Evolutionary conservation across 805 yeast species (phyloP), one percentile per base, ranked within the genome.

Genomic region (Myxozyma geophila): DNA sequence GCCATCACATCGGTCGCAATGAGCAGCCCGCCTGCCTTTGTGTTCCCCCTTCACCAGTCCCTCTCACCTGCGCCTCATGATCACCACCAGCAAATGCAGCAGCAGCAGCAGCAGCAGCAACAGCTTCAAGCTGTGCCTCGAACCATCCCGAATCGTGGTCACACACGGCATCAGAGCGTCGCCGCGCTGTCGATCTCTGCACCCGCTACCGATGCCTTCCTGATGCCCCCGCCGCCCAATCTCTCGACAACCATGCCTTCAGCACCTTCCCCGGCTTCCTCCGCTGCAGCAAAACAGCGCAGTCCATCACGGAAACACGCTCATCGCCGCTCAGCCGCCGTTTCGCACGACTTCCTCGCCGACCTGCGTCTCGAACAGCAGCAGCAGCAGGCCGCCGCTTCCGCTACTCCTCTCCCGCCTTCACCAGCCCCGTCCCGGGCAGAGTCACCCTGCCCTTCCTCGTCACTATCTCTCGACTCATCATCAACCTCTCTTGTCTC

Each of bases 241-340:
- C 28, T 28, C 28, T 28, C 28, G 28, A 28, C 28, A 3, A 28
- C 28, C 28, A 28, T 5, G 28, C 28, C 36, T 17, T 19, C 37
- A 17, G 9, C 12, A 3, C 53, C 8, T 23, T 19, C 55, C 49
- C 1, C 37, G 28, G 35, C 54, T 1, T 35, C 49, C 49, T 23
- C 37, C 9, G 15, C 33, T 2, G 53, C 23, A 17, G 23, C 59
- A n/a, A 51, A 36, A 23, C 51, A 55, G 19, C 59, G 63, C 40
- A 62, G 64, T 37, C 64, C 60, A 4, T 17, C 49, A 4, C 64
- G 67, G 33, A 53, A 55, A 19, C 97, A 91, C 76, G 83, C 89
- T 51, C 97, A 91, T 72, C 84, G 90, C 71, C 79, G 97, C 58
- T 90, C 96, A 0, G 92, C 93, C 23, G 96, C 96, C 0, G 87